phyloP scores from a whole-genome alignment of 208 protist species.

The Tritrichomonas foetus region DNA sequence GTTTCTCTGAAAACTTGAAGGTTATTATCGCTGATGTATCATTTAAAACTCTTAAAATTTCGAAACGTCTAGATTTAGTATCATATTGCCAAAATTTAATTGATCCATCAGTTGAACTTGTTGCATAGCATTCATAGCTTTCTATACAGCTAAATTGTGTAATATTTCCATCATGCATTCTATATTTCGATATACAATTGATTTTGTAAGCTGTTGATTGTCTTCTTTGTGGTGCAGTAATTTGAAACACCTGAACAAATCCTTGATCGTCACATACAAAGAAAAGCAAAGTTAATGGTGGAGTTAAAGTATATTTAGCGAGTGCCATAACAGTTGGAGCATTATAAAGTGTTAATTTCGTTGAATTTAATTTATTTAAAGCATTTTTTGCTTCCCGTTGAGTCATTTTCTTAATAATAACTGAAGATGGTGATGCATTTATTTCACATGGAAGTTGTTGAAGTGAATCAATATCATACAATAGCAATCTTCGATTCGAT shows the following conservation, averaged over 20 bases:
- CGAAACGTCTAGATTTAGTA: background rate
- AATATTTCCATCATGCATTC: background rate
- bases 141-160: background rate
- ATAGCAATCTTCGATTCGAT: background rate
- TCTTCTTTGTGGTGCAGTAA: background rate
- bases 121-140: background rate
- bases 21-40: background rate
- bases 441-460: background rate
- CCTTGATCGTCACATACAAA: slow-evolving; percentile 18
- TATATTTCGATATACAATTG: background rate
- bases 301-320: background rate
- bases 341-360: background rate
- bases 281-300: background rate
- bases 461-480: slow-evolving; percentile 10
- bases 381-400: background rate
- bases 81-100: slow-evolving; percentile 1
- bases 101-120: background rate
- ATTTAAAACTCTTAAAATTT: background rate
- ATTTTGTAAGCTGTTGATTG: background rate
- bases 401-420: background rate
- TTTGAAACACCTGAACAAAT: background rate
- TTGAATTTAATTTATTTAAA: background rate
- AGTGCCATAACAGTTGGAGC: background rate
- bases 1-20: background rate
- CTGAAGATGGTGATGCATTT: background rate